Base-by-base conservation (phyloP, 352 stramenopile species). In the Pythium rhizo-oryzae region DNA sequence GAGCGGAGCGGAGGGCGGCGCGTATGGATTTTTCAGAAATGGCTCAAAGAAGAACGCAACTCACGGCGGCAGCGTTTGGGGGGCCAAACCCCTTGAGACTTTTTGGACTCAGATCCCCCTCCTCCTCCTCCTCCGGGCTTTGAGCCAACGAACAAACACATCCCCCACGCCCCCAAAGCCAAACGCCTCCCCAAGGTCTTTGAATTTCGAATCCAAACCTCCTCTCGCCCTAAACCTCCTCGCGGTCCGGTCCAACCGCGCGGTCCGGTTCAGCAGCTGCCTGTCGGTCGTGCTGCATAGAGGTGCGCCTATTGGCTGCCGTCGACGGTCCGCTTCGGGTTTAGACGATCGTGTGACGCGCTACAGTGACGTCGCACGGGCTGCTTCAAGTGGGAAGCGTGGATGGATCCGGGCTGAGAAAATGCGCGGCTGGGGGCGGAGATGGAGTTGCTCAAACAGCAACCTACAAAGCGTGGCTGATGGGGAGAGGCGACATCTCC, bases 1-100 rank as follows among this genome's bases (percentile, higher is more conserved):
- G 35, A 60, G 60, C 30, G 39, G 44, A 56, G 52, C 33, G 43
- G 28, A 21, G 37, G 41, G 33, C 62, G 52, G 54, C 52, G 62
- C 30, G 33, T 59, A 50, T 64, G 67, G 60, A 69, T 73, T 73
- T 65, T 73, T 73, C 60, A 56, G 53, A 73, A 73, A 68, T 73
- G 67, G 67, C 67, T 73, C 67, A 73, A 63, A 73, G 67, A 73
- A 73, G 67, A 73, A 68, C 67, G 67, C 67, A 73, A 72, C 44
- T 71, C 65, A 71, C 65, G 30, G 21, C 44, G 25, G 7, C 46
- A 23, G 49, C 35, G 23, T 59, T 57, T 47, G 13, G 13, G 41
- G 18, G 41, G 19, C 51, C 24, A 59, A 59, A 59, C 18, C 30
- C 30, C 30, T 59, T 59, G 28, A 47, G 57, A 21, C 49, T 69